A percentile compares a stretch with the other conserved stretches of the same genome.
Conservation (phyloP, 2,329 filamentous ascomycete genomes). For the Penicillium sp. region DNA sequence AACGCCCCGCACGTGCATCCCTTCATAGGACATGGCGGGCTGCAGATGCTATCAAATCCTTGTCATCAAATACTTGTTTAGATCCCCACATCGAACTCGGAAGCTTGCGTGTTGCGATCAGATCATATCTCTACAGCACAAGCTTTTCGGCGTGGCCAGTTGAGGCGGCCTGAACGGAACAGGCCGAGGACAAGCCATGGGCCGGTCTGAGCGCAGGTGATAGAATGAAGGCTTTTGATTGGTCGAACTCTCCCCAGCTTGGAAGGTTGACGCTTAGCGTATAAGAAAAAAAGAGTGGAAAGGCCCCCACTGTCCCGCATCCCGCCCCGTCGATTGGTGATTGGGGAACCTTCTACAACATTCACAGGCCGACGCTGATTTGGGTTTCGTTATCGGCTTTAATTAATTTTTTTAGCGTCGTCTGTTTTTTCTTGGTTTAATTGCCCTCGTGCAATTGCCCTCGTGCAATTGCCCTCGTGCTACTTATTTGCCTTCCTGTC, state of each 20-base stretch:
- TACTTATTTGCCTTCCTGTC: background rate
- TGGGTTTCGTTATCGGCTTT: background rate
- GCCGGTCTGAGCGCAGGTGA: background rate
- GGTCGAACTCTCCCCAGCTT: background rate
- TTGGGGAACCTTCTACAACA: background rate
- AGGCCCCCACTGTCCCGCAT: background rate
- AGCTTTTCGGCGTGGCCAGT: background rate
- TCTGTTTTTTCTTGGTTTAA: background rate
- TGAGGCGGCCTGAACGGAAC: background rate
- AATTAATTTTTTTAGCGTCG: background rate
- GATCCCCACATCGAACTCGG: background rate
- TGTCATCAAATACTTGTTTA: background rate
- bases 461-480: background rate
- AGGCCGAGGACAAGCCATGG: background rate
- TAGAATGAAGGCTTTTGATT: background rate
- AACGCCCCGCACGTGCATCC: background rate
- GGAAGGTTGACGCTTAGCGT: background rate
- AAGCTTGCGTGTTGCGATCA: background rate
- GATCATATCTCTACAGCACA: background rate
- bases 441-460: background rate
- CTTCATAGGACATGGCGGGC: background rate
- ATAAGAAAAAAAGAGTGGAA: background rate
- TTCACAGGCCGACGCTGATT: background rate
- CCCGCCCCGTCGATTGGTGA: background rate
- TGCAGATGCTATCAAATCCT: background rate